Base-by-base conservation (phyloP, 2,329 filamentous ascomycete species). In the Paraconiothyrium sp. region DNA sequence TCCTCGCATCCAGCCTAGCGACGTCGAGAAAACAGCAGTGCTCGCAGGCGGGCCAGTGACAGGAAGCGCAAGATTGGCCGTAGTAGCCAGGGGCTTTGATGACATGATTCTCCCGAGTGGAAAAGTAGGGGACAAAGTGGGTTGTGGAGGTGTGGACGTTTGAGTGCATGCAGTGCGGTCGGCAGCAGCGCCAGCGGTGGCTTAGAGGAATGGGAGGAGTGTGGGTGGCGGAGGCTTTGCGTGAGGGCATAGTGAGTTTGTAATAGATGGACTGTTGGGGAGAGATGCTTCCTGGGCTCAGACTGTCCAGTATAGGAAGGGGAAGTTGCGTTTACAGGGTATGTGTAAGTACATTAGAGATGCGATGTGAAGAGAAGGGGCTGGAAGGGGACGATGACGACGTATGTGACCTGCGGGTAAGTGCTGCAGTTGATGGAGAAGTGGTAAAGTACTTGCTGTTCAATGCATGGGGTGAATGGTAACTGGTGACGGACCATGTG, bases 151-250 rank as follows among this genome's bases (percentile, higher is more conserved):
- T 46, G n/a, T 10, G 16, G 5, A 8, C n/a, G 39, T 44, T 44
- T 39, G 39, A 9, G 39, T 30, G 16, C 8, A 14, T 22, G 52
- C 52, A 55, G 13, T 13, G 2, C 6, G 30, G 16, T 16, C 10
- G 37, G 24, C 52, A 55, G 52, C 52, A 55, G 52, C 52, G 52
- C 52, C 52, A 55, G 37, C 39, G 37, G 39, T 46, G 52, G 39
- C 9, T 44, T 13, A 55, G 39, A 16, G 13, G 20, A 24, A 44
- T 44, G 52, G 52, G 37, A 7, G 52, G 27, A 1, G 24, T 55
- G 52, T 44, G 52, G 4, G 13, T 55, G 24, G 37, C 8, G 52
- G 39, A 20, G 39, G 52, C 39, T 41, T 34, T 6, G 39, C 27
- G 16, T 14, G 37, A 34, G 51, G 37, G 37, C 37, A 54, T 54